These are phyloP conservation scores for Aspergillus cejpii DNA, from an alignment of 2,329 filamentous ascomycete genomes.

Conservation along the genomic window DNA sequence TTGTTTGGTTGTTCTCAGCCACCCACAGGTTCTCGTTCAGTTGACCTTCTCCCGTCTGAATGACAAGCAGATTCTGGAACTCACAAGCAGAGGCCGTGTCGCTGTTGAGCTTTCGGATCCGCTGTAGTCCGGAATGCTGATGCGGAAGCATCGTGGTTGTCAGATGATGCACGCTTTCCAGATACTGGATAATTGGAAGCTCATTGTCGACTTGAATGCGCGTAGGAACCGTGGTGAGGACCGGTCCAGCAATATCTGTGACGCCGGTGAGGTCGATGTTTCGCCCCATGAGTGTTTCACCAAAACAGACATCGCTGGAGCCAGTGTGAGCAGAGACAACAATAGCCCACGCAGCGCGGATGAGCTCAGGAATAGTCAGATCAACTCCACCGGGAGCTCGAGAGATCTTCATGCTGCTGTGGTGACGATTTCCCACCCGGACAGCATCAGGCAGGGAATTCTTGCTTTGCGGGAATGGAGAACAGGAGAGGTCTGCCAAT, in stretches of 20 bases:
- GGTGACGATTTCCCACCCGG: conserved; percentile 22
- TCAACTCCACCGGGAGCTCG: conserved; percentile 16
- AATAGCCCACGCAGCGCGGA: conserved; percentile 50
- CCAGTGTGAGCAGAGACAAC: conserved; percentile 46
- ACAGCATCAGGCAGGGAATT: conserved; percentile 16
- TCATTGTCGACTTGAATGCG: conserved; percentile 36
- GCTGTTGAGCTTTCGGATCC: conserved; percentile 49
- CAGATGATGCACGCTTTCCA: conserved; percentile 52
- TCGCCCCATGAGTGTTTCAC: conserved; percentile 49
- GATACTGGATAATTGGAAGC: conserved; percentile 43
- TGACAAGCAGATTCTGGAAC: conserved; percentile 44
- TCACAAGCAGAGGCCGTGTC: conserved; percentile 42
- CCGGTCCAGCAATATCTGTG: conserved; percentile 44
- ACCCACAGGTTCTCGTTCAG: conserved; percentile 26
- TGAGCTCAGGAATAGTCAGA: conserved; percentile 44
- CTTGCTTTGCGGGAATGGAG: conserved; percentile 27
- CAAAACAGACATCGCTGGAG: conserved; percentile 47
- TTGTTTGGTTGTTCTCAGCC: conserved; percentile 45
- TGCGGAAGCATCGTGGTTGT: conserved; percentile 55
- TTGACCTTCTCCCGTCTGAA: conserved; percentile 29
- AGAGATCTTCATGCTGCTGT: conserved; percentile 20
- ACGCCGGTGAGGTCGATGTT: conserved; percentile 48
- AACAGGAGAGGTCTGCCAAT: conserved; percentile 22
- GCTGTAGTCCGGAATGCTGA: conserved; percentile 55
- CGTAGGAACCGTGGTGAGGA: conserved; percentile 33